A percentile compares a stretch with the other conserved stretches of the same genome.
phyloP scores from a whole-genome alignment of 352 stramenopile species.

The Phytopythium vexans region DNA sequence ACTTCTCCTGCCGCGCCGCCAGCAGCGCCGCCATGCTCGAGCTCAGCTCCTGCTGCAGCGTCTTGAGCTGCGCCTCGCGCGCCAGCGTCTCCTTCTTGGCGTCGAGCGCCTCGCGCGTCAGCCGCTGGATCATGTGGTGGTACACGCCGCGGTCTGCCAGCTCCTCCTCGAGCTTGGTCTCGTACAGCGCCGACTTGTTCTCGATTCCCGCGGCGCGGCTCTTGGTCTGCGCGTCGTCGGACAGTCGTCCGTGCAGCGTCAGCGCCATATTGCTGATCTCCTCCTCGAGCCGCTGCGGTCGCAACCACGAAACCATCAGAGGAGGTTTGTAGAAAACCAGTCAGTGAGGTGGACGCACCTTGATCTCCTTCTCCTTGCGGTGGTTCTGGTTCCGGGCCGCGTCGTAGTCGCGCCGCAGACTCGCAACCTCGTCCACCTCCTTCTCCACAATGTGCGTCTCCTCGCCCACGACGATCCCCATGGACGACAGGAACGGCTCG shows the following conservation, averaged over 20 bases:
- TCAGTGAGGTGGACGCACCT: slow-evolving; percentile 16
- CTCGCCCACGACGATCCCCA: slow-evolving; percentile 69
- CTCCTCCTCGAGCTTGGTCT: slow-evolving; percentile 78
- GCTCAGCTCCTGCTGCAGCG: slow-evolving; percentile 54
- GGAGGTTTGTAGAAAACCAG: neutral
- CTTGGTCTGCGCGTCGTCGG: slow-evolving; percentile 54
- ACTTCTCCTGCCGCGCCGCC: slow-evolving; percentile 69
- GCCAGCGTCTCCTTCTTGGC: slow-evolving; percentile 65
- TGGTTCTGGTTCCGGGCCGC: slow-evolving; percentile 60
- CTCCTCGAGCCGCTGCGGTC: slow-evolving; percentile 58
- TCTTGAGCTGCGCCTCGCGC: slow-evolving; percentile 57
- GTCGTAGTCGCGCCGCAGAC: slow-evolving; percentile 63
- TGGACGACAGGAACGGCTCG: slow-evolving; percentile 66
- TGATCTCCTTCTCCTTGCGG: slow-evolving; percentile 72
- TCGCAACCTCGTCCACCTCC: slow-evolving; percentile 70
- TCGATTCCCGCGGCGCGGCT: slow-evolving; percentile 64
- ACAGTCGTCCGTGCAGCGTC: slow-evolving; percentile 59
- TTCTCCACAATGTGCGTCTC: slow-evolving; percentile 80
- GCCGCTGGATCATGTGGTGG: slow-evolving; percentile 80
- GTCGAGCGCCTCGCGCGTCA: slow-evolving; percentile 50
- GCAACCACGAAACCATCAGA: neutral
- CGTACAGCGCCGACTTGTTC: slow-evolving; percentile 75
- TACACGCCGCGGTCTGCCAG: slow-evolving; percentile 67
- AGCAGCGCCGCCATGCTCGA: slow-evolving; percentile 49
- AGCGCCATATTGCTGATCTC: slow-evolving; percentile 74